A percentile compares a stretch with the other conserved stretches of the same genome.
Evolutionary conservation across 306 rosid species (phyloP).

Genomic region (peach (Prunus persica)): Prunus_persica_NCBIv2 NC_034010.1:27188501-27189000

Average conservation of each 20-base stretch:
- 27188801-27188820: conserved; percentile 92
- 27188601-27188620: conserved; percentile 70
- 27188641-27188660: conserved; percentile 60
- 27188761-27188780: conserved; percentile 75
- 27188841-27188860: conserved; percentile 93
- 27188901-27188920: conserved; percentile 92
- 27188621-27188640: conserved; percentile 74
- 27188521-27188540: conserved; percentile 61
- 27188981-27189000: conserved; percentile 26
- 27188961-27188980: conserved; percentile 40
- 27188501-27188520: conserved; percentile 67
- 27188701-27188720: conserved; percentile 64
- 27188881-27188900: conserved; percentile 87
- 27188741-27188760: conserved; percentile 82
- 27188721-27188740: conserved; percentile 64
- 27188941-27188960: conserved; percentile 39
- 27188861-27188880: conserved; percentile 57
- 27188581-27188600: conserved; percentile 85
- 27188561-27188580: conserved; percentile 73
- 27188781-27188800: conserved; percentile 73
- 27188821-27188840: conserved; percentile 78
- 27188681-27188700: conserved; percentile 77
- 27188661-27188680: conserved; percentile 60
- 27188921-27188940: conserved; percentile 89
- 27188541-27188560: conserved; percentile 66